These are phyloP conservation scores for Ganoderma lingzhi DNA, from an alignment of 1,284 basidiomycete genomes.

Conservation along the genomic window DNA sequence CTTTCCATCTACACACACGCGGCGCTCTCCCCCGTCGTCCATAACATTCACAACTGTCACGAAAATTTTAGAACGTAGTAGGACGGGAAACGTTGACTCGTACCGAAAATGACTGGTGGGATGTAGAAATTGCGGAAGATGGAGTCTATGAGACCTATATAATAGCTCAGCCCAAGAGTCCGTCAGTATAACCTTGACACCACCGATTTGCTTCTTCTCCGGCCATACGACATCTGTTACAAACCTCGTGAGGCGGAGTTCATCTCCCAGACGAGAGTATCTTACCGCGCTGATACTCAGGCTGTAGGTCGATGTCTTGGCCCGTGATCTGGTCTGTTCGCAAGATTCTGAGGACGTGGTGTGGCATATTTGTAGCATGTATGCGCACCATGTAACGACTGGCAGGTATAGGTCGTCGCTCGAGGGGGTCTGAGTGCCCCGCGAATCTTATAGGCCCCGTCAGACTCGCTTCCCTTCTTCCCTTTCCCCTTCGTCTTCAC, in stretches of 20 bases:
- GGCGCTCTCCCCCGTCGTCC: slow-evolving; percentile 69
- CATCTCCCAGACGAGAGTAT: neutral
- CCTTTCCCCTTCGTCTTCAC: slow-evolving; percentile 30
- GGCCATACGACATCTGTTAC: slow-evolving; percentile 74
- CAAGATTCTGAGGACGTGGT: neutral
- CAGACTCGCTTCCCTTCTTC: slow-evolving; percentile 5
- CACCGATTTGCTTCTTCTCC: slow-evolving; percentile 43
- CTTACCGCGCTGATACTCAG: slow-evolving; percentile 79
- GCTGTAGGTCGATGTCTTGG: slow-evolving; percentile 69
- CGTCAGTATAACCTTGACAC: neutral
- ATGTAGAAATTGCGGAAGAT: slow-evolving; percentile 64
- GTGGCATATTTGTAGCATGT: neutral
- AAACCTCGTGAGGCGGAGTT: neutral
- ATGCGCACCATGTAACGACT: slow-evolving; percentile 65
- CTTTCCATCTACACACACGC: slow-evolving; percentile 83
- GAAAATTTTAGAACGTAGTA: neutral
- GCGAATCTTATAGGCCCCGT: slow-evolving; percentile 52
- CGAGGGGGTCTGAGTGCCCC: slow-evolving; percentile 67
- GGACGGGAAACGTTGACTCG: slow-evolving; percentile 19
- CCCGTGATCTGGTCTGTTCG: slow-evolving; percentile 64
- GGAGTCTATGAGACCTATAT: slow-evolving; percentile 57
- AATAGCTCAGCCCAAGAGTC: neutral
- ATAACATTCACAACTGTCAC: slow-evolving; percentile 41
- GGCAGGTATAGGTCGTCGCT: slow-evolving; percentile 73
- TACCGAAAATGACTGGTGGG: slow-evolving; percentile 61